A percentile compares a stretch with the other conserved stretches of the same genome.
Evolutionary conservation across 495 filamentous ascomycete species (phyloP).

Genomic region (Penicillium taxi): DNA sequence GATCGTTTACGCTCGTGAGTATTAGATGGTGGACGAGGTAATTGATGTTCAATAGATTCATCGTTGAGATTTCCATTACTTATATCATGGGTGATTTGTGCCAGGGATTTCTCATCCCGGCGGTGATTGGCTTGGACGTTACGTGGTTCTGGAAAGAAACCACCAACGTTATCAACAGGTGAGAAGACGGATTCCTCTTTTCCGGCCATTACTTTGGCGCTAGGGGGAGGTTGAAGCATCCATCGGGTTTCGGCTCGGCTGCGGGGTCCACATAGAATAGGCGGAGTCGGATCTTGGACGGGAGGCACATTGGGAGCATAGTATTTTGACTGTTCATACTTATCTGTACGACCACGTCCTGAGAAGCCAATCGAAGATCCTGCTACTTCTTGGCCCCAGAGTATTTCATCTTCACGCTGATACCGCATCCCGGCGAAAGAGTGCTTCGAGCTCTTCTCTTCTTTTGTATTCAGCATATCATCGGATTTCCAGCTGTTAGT

Average conservation of each 20-base stretch:
- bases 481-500: conserved; percentile 44
- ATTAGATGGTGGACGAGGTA: conserved; percentile 19
- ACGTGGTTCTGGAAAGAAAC: conserved; percentile 9
- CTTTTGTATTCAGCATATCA: conserved; percentile 18
- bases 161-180: conserved; percentile 14
- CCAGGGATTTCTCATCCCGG: conserved; percentile 2
- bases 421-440: conserved; percentile 54
- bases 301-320: conserved; percentile 63
- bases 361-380: conserved; percentile 47
- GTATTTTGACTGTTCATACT: conserved; percentile 46
- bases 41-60: conserved; percentile 4
- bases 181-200: conserved; percentile 46
- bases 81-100: conserved; percentile 5
- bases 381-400: conserved; percentile 55
- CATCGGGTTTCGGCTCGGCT: conserved; percentile 64
- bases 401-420: conserved; percentile 76
- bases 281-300: conserved; percentile 80
- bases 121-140: conserved; percentile 2
- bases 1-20: conserved; percentile 12
- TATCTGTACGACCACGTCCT: conserved; percentile 38
- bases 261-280: conserved; percentile 68
- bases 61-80: conserved; percentile 7
- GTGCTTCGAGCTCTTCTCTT: conserved; percentile 29
- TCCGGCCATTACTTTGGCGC: conserved; percentile 78
- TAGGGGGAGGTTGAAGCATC: conserved; percentile 87